phyloP scores from a whole-genome alignment of 257 asterid species.

The Paulownia fortunei region DNA sequence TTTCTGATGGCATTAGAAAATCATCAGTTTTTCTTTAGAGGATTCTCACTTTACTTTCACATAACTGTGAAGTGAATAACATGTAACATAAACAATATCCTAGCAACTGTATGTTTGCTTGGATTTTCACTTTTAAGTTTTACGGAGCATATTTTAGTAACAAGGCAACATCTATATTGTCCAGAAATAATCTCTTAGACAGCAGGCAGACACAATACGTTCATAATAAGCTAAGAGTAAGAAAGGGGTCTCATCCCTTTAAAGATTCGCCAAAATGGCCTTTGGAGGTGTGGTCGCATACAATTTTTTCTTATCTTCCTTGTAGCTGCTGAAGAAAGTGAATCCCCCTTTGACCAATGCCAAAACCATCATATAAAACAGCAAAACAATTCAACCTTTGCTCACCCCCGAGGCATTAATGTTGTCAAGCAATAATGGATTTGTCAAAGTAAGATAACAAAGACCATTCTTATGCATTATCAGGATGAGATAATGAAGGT shows the following conservation, averaged over 20 bases:
- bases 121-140: neutral
- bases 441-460: neutral
- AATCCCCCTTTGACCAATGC: too few relatives aligned
- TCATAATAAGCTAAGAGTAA: neutral
- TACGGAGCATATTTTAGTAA: neutral
- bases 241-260: neutral
- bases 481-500: too few relatives aligned
- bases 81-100: too few relatives aligned
- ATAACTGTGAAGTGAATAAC: too few relatives aligned
- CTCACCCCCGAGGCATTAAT: neutral
- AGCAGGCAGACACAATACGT: neutral
- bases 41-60: neutral
- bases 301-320: too few relatives aligned
- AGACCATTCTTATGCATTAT: neutral
- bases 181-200: neutral
- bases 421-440: neutral
- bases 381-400: too few relatives aligned
- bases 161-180: neutral
- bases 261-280: neutral
- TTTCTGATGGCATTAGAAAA: neutral
- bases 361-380: too few relatives aligned
- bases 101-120: neutral
- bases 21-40: neutral
- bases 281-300: neutral
- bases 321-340: too few relatives aligned